A percentile compares a stretch with the other conserved stretches of the same genome.
Conservation (phyloP, 2,329 filamentous ascomycete genomes). For the Colletotrichum endophyticum region DNA sequence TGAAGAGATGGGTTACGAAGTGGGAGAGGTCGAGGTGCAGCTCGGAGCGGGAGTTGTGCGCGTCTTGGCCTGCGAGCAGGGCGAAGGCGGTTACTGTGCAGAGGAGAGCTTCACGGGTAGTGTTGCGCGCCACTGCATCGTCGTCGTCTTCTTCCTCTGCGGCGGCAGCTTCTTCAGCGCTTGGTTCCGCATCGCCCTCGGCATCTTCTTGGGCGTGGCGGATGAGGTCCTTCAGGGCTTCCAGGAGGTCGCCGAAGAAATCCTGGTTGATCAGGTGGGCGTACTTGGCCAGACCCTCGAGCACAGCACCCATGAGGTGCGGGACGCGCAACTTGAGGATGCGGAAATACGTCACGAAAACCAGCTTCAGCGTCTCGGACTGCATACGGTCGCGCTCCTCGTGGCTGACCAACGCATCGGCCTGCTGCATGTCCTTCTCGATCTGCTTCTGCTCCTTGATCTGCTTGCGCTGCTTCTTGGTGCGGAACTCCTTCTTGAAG, state of each 20-base stretch:
- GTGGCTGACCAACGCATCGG: slow-evolving; percentile 88
- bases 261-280: slow-evolving; percentile 98
- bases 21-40: slow-evolving; percentile 92
- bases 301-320: slow-evolving; percentile 92
- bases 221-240: slow-evolving; percentile 93
- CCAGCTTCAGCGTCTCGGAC: slow-evolving; percentile 92
- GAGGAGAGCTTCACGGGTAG: slow-evolving; percentile 85
- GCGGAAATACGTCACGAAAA: slow-evolving; percentile 94
- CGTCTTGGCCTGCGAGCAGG: slow-evolving; percentile 93
- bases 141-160: slow-evolving; percentile 50
- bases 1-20: slow-evolving; percentile 95
- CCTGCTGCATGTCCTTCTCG: slow-evolving; percentile 91
- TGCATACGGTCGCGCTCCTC: slow-evolving; percentile 95
- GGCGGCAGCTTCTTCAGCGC: slow-evolving; percentile 37
- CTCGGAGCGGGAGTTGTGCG: slow-evolving; percentile 78
- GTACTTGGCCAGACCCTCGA: slow-evolving; percentile 93
- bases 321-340: slow-evolving; percentile 84
- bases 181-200: slow-evolving; percentile 46
- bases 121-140: slow-evolving; percentile 64
- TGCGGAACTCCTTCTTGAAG: slow-evolving; percentile 83
- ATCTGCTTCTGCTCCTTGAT: slow-evolving; percentile 85
- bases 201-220: slow-evolving; percentile 69
- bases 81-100: slow-evolving; percentile 97
- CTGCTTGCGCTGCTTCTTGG: slow-evolving; percentile 84
- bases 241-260: slow-evolving; percentile 95